Percentiles rank a stretch among this genome's conserved stretches.
Conservation (phyloP, 352 stramenopile genomes). For the Globisporangium orthogonon region DNA sequence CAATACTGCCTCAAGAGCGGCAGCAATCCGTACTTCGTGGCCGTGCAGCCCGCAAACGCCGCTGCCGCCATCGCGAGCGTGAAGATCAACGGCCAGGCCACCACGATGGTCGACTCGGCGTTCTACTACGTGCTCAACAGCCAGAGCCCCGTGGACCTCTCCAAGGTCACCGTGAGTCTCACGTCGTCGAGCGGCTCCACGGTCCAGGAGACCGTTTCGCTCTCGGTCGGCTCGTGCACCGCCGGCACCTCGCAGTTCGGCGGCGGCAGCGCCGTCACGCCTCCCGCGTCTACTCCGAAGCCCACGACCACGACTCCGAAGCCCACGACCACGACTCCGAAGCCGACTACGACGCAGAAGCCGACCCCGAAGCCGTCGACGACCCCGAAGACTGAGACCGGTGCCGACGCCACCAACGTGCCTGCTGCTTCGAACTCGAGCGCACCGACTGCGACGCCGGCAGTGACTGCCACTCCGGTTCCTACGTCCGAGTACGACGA, state of each 20-base stretch:
- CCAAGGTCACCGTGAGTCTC: slow-evolving; percentile 36
- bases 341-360: slow-evolving; percentile 3
- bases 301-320: slow-evolving; percentile 6
- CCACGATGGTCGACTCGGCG: slow-evolving; percentile 55
- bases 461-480: not conserved
- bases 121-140: slow-evolving; percentile 58
- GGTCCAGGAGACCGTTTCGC: slow-evolving; percentile 45
- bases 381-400: slow-evolving; percentile 4
- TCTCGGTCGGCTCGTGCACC: slow-evolving; percentile 35
- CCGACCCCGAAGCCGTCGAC: not conserved
- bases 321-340: not conserved
- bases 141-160: slow-evolving; percentile 22
- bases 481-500: not conserved
- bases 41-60: slow-evolving; percentile 57
- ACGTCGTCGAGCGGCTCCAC: slow-evolving; percentile 49
- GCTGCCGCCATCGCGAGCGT: slow-evolving; percentile 41
- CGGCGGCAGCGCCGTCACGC: slow-evolving; percentile 12
- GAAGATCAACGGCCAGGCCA: slow-evolving; percentile 46
- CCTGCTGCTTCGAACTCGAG: not conserved
- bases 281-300: slow-evolving; percentile 15
- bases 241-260: slow-evolving; percentile 37
- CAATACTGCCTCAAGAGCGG: slow-evolving; percentile 66
- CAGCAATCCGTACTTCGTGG: slow-evolving; percentile 52
- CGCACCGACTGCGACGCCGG: not conserved
- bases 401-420: slow-evolving; percentile 1